These are phyloP conservation scores for Rhizopus arrhizus DNA, from an alignment of 371 early-diverging fungal genomes.

Conservation along the genomic window DNA sequence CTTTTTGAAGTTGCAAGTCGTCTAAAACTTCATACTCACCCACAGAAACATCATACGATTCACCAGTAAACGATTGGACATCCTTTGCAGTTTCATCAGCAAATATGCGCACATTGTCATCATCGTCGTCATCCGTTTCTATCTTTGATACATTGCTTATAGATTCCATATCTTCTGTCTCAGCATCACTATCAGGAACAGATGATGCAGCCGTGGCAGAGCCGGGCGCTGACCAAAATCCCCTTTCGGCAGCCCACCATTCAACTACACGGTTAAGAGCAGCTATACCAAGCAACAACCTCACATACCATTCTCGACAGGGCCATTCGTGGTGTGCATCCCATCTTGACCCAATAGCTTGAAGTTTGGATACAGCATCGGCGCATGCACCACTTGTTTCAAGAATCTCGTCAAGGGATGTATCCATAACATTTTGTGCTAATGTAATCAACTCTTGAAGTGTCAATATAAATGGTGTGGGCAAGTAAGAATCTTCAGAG, in stretches of 20 bases:
- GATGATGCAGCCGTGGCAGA: slow-evolving; percentile 10
- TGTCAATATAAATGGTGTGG: slow-evolving; percentile 64
- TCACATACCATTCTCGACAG: slow-evolving; percentile 60
- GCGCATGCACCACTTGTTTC: slow-evolving; percentile 56
- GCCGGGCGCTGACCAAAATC: slow-evolving; percentile 38
- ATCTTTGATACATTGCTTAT: slow-evolving; percentile 26
- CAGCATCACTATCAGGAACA: slow-evolving; percentile 26
- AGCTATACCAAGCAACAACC: slow-evolving; percentile 57
- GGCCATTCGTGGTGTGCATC: slow-evolving; percentile 63
- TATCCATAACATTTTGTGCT: slow-evolving; percentile 62
- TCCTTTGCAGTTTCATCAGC: slow-evolving; percentile 1
- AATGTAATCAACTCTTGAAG: slow-evolving; percentile 59
- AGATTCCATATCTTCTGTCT: slow-evolving; percentile 31
- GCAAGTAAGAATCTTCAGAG: slow-evolving; percentile 63
- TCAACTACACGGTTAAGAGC: slow-evolving; percentile 64
- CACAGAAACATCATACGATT: too few relatives aligned
- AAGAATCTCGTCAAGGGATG: slow-evolving; percentile 52
- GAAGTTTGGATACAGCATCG: slow-evolving; percentile 50
- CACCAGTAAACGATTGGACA: neutral
- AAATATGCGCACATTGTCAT: slow-evolving; percentile 17
- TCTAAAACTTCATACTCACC: slow-evolving; percentile 11
- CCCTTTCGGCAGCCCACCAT: slow-evolving; percentile 66
- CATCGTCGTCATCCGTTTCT: slow-evolving; percentile 28
- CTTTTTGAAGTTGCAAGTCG: slow-evolving; percentile 48
- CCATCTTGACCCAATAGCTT: slow-evolving; percentile 54